A percentile compares a stretch with the other conserved stretches of the same genome.
Evolutionary conservation across 1,284 basidiomycete species (phyloP).

Genomic region (Pseudomicrostroma phylloplanum): DNA sequence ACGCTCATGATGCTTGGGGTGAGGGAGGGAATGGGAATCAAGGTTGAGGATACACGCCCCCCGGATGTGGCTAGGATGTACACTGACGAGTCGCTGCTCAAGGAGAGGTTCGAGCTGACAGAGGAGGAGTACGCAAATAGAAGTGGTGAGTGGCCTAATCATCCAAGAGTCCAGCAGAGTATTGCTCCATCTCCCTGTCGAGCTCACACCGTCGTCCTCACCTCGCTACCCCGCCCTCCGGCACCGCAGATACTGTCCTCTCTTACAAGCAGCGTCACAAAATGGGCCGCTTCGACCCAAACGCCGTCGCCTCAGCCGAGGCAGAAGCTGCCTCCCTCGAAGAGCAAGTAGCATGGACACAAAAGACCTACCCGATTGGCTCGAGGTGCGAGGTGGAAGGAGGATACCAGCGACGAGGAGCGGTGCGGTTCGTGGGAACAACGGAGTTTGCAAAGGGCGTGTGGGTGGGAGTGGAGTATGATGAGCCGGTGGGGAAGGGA

Average conservation of each 20-base stretch:
- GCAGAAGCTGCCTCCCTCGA: background rate
- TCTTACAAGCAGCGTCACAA: slow-evolving; percentile 83
- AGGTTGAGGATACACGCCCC: slow-evolving; percentile 55
- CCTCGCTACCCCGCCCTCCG: background rate
- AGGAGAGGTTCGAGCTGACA: slow-evolving; percentile 87
- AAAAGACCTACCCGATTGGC: slow-evolving; percentile 58
- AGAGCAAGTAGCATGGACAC: background rate
- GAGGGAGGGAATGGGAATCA: slow-evolving; percentile 65
- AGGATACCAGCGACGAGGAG: slow-evolving; percentile 64
- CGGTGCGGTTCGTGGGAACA: slow-evolving; percentile 73
- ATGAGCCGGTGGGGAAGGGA: slow-evolving; percentile 92
- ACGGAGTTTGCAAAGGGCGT: slow-evolving; percentile 64
- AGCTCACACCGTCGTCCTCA: slow-evolving; percentile 13
- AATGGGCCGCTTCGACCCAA: slow-evolving; percentile 73
- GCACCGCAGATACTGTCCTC: slow-evolving; percentile 69
- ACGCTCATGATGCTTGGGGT: slow-evolving; percentile 69
- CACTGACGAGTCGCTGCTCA: slow-evolving; percentile 68
- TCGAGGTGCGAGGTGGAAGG: slow-evolving; percentile 73
- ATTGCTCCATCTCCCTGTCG: slow-evolving; percentile 4
- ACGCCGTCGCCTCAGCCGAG: slow-evolving; percentile 21
- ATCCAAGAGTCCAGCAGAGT: no score
- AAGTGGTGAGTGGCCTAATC: slow-evolving; percentile 63
- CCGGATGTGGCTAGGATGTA: slow-evolving; percentile 67
- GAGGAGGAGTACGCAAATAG: slow-evolving; percentile 74
- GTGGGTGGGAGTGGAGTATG: slow-evolving; percentile 92